Evolutionary conservation across 1,284 basidiomycete genomes (phyloP), one percentile per base, ranked within the genome.

Genomic region (Rhodotorula sp.): DNA sequence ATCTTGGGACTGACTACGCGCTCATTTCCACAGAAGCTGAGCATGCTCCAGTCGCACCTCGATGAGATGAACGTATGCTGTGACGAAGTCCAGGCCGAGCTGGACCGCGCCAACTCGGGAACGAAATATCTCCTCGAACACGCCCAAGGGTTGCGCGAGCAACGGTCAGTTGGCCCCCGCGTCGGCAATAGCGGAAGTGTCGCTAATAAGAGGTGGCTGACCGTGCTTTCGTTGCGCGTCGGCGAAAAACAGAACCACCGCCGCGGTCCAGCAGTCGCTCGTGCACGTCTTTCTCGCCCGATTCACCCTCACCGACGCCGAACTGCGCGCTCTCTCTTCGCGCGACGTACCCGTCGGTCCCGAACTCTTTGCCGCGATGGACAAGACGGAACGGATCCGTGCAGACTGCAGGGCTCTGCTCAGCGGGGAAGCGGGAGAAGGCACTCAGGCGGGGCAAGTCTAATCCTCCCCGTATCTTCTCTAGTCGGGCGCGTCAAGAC

Each of bases 111-210:
- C 1, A 90, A 89, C 72, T 86, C 88, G 68, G 87, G 90, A 0
- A 95, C 93, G 76, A 88, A 87, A 71, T 87, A 88, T 58, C 80
- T 97, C n/a, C 84, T 97, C 1, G 91, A 95, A 77, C 87, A 90
- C 44, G 93, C 94, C 0, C 90, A 91, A 57, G 91, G 87, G 58
- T 81, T 97, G 49, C 85, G 89, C 26, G 85, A 88, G 64, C 90
- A 95, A 79, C 85, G 91, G 93, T 93, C 67, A 61, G 85, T 69
- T 49, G n/a, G 20, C 37, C 64, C 30, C 44, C 46, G 8, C 37
- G n/a, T 42, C 37, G 37, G 37, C 10, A 7, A 33, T 4, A 33
- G 33, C 4, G 7, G 33, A 33, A 33, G 53, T 7, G 7, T 33
- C 33, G 55, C 45, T 22, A 12, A 29, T 44, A 17, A 15, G 29